Percentiles rank a stretch among this genome's conserved stretches.
Conservation (phyloP, 352 stramenopile genomes). For the Phytophthora pinifolia region DNA sequence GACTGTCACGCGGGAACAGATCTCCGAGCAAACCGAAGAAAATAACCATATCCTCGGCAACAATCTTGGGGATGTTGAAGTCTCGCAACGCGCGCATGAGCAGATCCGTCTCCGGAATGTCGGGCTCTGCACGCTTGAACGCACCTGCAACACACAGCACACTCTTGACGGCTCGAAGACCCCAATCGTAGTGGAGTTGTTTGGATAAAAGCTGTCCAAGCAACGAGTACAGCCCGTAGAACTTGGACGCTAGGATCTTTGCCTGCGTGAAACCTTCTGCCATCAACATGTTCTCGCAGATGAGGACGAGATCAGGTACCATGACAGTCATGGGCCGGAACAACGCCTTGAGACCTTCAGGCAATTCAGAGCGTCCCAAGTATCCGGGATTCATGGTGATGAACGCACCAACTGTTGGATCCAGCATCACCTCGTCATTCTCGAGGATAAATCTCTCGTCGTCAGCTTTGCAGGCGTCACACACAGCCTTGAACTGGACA, state of each 20-base stretch:
- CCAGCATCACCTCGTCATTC: slow-evolving; percentile 91
- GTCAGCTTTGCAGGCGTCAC: slow-evolving; percentile 94
- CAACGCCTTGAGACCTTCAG: slow-evolving; percentile 94
- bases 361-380: slow-evolving; percentile 92
- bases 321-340: slow-evolving; percentile 97
- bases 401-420: slow-evolving; percentile 93
- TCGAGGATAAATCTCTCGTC: slow-evolving; percentile 94
- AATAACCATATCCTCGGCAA: slow-evolving; percentile 93
- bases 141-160: slow-evolving; percentile 93
- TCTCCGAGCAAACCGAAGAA: slow-evolving; percentile 95
- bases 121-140: slow-evolving; percentile 94
- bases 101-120: slow-evolving; percentile 92
- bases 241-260: slow-evolving; percentile 95
- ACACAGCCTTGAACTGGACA: slow-evolving; percentile 96
- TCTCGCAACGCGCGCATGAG: slow-evolving; percentile 96
- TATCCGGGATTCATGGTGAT: slow-evolving; percentile 99
- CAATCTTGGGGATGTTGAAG: slow-evolving; percentile 98
- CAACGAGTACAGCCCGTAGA: slow-evolving; percentile 95
- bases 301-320: slow-evolving; percentile 95
- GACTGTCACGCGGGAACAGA: slow-evolving; percentile 91
- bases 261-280: slow-evolving; percentile 94
- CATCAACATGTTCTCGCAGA: slow-evolving; percentile 98
- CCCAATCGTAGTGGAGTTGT: slow-evolving; percentile 96
- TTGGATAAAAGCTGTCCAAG: slow-evolving; percentile 93
- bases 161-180: slow-evolving; percentile 94